Conservation (phyloP, 164 flowering plant species). For the Aristolochia californica region DNA sequence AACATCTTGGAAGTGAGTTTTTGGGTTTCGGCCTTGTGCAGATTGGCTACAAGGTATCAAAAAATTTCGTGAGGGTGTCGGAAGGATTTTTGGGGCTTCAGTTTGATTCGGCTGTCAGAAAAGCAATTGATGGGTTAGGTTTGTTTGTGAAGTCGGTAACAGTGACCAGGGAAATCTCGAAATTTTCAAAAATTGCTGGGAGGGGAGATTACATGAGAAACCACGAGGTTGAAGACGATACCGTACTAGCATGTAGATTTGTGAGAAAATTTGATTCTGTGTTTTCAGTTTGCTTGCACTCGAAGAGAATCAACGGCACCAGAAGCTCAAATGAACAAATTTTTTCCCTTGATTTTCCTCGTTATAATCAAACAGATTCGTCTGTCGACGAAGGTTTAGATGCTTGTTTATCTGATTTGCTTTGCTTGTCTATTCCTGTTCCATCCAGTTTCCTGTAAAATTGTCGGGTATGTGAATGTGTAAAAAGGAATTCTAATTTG, state of each 20-base stretch:
- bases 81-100: constrained; percentile 12
- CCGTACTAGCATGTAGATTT: background rate
- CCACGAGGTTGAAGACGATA: too few relatives aligned
- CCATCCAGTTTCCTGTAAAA: too few relatives aligned
- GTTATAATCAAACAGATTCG: too few relatives aligned
- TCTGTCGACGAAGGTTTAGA: background rate
- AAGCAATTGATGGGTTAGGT: constrained; percentile 5
- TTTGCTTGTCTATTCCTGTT: constrained; percentile 13
- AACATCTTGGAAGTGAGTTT: constrained; percentile 1
- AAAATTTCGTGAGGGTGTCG: constrained; percentile 8
- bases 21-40: constrained; percentile 10
- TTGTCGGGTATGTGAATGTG: too few relatives aligned
- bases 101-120: constrained; percentile 3
- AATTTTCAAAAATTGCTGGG: background rate
- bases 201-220: background rate
- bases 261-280: background rate
- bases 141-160: constrained; percentile 7
- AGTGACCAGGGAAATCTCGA: constrained; percentile 4
- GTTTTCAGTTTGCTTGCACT: background rate
- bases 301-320: too few relatives aligned
- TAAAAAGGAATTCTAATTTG: too few relatives aligned
- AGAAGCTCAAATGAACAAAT: background rate
- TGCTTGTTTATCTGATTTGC: constrained; percentile 9
- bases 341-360: too few relatives aligned
- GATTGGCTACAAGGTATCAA: constrained; percentile 9